Evolutionary conservation across 257 asterid species (phyloP).

Genomic region (Dorcoceras hygrometricum): DNA sequence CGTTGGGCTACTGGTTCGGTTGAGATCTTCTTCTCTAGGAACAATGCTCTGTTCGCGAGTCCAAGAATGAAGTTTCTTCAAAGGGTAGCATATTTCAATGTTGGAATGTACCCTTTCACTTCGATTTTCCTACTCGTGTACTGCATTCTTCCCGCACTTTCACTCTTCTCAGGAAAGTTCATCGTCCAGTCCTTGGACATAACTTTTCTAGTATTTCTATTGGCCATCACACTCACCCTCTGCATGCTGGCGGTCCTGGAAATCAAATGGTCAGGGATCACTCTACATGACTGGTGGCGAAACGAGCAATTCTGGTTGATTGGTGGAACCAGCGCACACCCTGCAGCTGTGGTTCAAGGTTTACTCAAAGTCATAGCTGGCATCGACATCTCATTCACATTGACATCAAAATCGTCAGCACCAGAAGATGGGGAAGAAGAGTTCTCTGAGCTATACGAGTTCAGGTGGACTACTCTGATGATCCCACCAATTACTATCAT

Average conservation of each 20-base stretch:
- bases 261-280: conserved; percentile 83
- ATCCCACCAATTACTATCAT: conserved; percentile 79
- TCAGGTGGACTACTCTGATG: conserved; percentile 79
- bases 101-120: conserved; percentile 86
- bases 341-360: conserved; percentile 86
- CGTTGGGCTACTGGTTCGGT: conserved; percentile 98
- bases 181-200: conserved; percentile 71
- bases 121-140: conserved; percentile 77
- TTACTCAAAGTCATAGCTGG: conserved; percentile 83
- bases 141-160: conserved; percentile 76
- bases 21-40: conserved; percentile 83
- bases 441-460: conserved; percentile 78
- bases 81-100: conserved; percentile 82
- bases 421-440: conserved; percentile 75
- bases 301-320: conserved; percentile 96
- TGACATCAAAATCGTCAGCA: conserved; percentile 71
- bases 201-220: conserved; percentile 52
- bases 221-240: conserved; percentile 58
- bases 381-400: conserved; percentile 72
- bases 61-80: conserved; percentile 84
- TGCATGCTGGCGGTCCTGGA: conserved; percentile 79
- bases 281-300: conserved; percentile 92
- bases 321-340: conserved; percentile 94
- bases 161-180: conserved; percentile 84
- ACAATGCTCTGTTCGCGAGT: conserved; percentile 74